Base-by-base conservation (phyloP, 2,329 filamentous ascomycete species). In the Fusarium citri region DNA sequence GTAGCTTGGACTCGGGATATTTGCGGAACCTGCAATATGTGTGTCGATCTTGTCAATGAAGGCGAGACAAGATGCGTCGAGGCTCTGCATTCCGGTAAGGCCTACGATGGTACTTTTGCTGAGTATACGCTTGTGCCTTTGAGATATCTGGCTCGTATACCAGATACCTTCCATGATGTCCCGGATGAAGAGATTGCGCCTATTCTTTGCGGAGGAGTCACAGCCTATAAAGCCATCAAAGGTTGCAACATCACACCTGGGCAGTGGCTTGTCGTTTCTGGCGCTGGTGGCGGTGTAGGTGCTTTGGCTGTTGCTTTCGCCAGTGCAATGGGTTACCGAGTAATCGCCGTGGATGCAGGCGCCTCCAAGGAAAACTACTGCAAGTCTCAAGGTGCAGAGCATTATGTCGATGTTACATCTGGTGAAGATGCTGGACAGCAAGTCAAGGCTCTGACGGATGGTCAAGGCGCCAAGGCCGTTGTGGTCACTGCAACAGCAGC, bases 151-250 rank as follows among this genome's bases (percentile, higher is more conserved):
- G 67, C 77, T 22, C 71, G 72, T 0, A 66, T 72, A 2, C 69
- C 79, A 2, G 1, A 43, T 18, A 25, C 10, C 0, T 69, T 71
- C 2, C 74, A 77, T 14, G 72, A 68, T 15, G 62, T 81, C 6
- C 63, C 74, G 0, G 81, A 82, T 34, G 79, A 82, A 53, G 59
- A 75, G 11, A 72, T 83, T 2, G 82, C 80, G 1, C 82, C 82
- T 0, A 77, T 84, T 16, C 69, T 83, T 18, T 84, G 82, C 55
- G 81, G 78, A 7, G 82, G 82, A 1, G 80, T 83, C 1, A 83
- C 82, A 3, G 81, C 81, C 4, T 83, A 83, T 61, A 81, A 80
- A 63, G 81, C 79, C 0, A 66, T 82, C 55, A 82, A 81, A 68
- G 66, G 66, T 6, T 78, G 76, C 51, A 72, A 64, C 10, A 59